A percentile compares a stretch with the other conserved stretches of the same genome.
These are phyloP conservation scores for Lentinula sp. DNA, from an alignment of 768 basidiomycete genomes.

Conservation along the genomic window DNA sequence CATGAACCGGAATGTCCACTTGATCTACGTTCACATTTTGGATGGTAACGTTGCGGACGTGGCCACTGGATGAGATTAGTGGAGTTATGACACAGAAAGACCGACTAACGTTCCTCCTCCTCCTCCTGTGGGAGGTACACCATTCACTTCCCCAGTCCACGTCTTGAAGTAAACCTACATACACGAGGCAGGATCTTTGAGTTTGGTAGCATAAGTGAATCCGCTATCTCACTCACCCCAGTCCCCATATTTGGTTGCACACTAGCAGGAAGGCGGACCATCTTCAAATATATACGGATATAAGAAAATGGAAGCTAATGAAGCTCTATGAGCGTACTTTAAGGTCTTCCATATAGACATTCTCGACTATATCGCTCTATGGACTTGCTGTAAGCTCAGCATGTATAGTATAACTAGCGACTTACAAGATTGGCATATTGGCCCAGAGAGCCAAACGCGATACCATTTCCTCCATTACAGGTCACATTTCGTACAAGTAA, in stretches of 20 bases:
- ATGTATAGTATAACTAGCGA: not conserved
- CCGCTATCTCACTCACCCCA: slow-evolving; percentile 27
- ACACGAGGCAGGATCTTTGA: not conserved
- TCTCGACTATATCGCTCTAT: slow-evolving; percentile 48
- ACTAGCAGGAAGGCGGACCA: slow-evolving; percentile 38
- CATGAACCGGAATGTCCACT: slow-evolving; percentile 38
- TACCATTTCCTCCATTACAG: slow-evolving; percentile 54
- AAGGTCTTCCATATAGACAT: slow-evolving; percentile 44
- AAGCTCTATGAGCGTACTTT: slow-evolving; percentile 20
- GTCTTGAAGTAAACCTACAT: slow-evolving; percentile 50
- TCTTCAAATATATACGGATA: slow-evolving; percentile 11
- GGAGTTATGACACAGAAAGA: not conserved
- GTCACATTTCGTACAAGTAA: slow-evolving; percentile 40
- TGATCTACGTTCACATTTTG: slow-evolving; percentile 39
- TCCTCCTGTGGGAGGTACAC: slow-evolving; percentile 49
- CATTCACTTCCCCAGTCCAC: slow-evolving; percentile 46
- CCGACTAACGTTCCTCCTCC: slow-evolving; percentile 40
- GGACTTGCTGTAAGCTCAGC: not conserved
- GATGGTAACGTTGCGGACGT: slow-evolving; percentile 28
- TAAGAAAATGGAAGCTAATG: not conserved
- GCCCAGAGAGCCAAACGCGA: slow-evolving; percentile 55
- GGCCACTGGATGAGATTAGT: not conserved
- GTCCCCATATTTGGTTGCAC: slow-evolving; percentile 53
- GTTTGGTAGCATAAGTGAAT: not conserved
- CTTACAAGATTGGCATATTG: slow-evolving; percentile 48